A percentile compares a stretch with the other conserved stretches of the same genome.
Conservation (phyloP, 2,329 filamentous ascomycete genomes). For the Xylaria arbuscula region DNA sequence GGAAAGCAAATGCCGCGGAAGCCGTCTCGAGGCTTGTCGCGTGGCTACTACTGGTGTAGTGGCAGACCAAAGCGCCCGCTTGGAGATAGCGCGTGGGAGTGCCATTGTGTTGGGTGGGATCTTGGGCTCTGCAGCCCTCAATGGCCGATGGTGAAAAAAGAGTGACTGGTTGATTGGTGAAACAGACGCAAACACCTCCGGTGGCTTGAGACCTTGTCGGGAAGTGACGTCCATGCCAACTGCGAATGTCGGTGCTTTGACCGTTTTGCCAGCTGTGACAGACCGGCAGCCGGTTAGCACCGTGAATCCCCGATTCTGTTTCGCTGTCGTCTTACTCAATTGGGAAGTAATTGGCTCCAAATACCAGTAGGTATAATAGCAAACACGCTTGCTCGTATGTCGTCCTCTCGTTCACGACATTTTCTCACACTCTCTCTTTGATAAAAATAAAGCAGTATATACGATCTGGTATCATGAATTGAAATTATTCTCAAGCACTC, state of each 20-base stretch:
- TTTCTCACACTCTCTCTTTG: not conserved
- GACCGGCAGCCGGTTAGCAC: not conserved
- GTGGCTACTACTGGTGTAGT: constrained; percentile 35
- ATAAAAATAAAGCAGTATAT: not conserved
- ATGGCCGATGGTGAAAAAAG: constrained; percentile 41
- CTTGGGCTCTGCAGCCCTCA: constrained; percentile 48
- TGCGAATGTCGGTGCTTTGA: constrained; percentile 9
- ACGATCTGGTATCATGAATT: not conserved
- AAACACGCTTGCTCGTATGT: not conserved
- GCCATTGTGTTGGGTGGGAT: constrained; percentile 43
- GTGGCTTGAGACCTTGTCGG: constrained; percentile 1
- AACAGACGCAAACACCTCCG: constrained; percentile 15
- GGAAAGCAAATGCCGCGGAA: constrained; percentile 33
- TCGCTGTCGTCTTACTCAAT: constrained; percentile 34
- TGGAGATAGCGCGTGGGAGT: constrained; percentile 42
- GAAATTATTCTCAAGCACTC: not conserved
- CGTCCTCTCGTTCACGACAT: not conserved
- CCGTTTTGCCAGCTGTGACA: constrained; percentile 17
- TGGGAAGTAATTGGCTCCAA: constrained; percentile 22
- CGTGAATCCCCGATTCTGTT: constrained; percentile 1
- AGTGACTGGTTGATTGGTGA: constrained; percentile 13
- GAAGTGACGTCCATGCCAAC: constrained; percentile 33
- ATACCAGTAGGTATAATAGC: constrained; percentile 3
- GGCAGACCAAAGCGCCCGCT: constrained; percentile 38
- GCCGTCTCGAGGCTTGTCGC: constrained; percentile 36